These are phyloP conservation scores for Shiraia sp. DNA, from an alignment of 2,329 filamentous ascomycete species.

Conservation along the genomic window DNA sequence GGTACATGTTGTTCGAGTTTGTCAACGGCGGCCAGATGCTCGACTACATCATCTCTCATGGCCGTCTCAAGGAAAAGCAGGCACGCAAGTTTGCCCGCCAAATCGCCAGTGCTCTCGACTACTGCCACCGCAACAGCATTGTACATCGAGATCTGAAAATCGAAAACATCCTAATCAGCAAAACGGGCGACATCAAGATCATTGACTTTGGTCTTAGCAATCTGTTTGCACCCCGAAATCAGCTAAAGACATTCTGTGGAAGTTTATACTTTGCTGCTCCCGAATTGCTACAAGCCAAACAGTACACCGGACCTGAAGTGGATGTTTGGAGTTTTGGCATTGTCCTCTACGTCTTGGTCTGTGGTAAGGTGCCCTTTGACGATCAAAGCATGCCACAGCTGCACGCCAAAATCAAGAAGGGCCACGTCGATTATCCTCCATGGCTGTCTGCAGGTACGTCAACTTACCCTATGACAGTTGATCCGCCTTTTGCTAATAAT, in stretches of 20 bases:
- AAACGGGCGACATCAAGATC: constrained; percentile 98
- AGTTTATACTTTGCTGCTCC: constrained; percentile 97
- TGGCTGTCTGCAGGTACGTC: constrained; percentile 85
- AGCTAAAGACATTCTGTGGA: constrained; percentile 95
- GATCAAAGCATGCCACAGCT: constrained; percentile 99
- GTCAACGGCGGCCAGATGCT: constrained; percentile 99
- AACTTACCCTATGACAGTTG: background rate
- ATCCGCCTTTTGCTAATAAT: constrained; percentile 4
- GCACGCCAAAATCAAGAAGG: constrained; percentile 98
- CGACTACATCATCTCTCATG: constrained; percentile 98
- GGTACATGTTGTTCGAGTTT: constrained; percentile 99
- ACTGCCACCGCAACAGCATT: constrained; percentile 97
- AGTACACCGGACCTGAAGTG: constrained; percentile 94
- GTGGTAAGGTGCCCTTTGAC: constrained; percentile 97
- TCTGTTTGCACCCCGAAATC: constrained; percentile 80
- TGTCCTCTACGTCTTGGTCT: constrained; percentile 94
- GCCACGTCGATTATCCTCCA: constrained; percentile 89
- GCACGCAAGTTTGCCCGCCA: constrained; percentile 96
- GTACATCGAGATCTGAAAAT: constrained; percentile 98
- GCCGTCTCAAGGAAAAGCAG: constrained; percentile 96
- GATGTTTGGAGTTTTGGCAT: constrained; percentile 99
- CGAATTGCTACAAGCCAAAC: constrained; percentile 87
- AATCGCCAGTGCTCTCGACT: constrained; percentile 94
- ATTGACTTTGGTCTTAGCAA: constrained; percentile 99
- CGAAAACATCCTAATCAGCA: constrained; percentile 98